phyloP scores from a whole-genome alignment of 1,284 basidiomycete genomes.

The Abortiporus biennis region DNA sequence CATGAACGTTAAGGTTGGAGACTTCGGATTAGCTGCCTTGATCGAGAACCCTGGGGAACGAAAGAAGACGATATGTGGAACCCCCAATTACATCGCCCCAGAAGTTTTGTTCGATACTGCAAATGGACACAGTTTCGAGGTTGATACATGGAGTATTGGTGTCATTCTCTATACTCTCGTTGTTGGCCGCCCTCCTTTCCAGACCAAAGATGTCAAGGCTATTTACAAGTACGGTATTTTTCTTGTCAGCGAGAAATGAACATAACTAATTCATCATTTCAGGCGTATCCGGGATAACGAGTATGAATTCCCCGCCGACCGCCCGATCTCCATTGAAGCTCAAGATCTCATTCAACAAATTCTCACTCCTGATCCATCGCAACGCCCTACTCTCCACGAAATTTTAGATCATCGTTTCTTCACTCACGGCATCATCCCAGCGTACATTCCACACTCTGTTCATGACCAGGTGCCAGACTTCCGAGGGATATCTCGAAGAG shows the following conservation, averaged over 20 bases:
- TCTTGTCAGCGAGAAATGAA: neutral
- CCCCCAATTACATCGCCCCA: constrained; percentile 98
- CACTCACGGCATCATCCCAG: constrained; percentile 74
- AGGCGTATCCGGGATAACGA: constrained; percentile 92
- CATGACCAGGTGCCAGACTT: constrained; percentile 75
- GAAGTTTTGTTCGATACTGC: constrained; percentile 96
- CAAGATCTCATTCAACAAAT: constrained; percentile 82
- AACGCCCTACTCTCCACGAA: constrained; percentile 80
- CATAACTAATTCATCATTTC: constrained; percentile 11
- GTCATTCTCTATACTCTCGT: constrained; percentile 96
- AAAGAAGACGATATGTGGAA: constrained; percentile 99
- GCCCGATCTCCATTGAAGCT: constrained; percentile 66
- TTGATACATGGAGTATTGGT: constrained; percentile 97
- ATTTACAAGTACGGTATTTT: constrained; percentile 73
- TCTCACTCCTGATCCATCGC: constrained; percentile 75
- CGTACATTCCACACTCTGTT: constrained; percentile 74
- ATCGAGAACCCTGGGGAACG: constrained; percentile 95
- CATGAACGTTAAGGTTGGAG: constrained; percentile 96
- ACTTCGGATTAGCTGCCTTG: constrained; percentile 95
- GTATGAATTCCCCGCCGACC: constrained; percentile 87
- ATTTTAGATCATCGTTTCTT: constrained; percentile 90
- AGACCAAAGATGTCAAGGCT: constrained; percentile 94
- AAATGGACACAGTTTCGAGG: constrained; percentile 97
- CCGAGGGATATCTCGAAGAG: constrained; percentile 52
- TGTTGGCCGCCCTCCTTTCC: constrained; percentile 93